Percentiles rank a stretch among this genome's conserved stretches.
Conservation (phyloP, 2,329 filamentous ascomycete species). For the Botrytis fragariae region DNA sequence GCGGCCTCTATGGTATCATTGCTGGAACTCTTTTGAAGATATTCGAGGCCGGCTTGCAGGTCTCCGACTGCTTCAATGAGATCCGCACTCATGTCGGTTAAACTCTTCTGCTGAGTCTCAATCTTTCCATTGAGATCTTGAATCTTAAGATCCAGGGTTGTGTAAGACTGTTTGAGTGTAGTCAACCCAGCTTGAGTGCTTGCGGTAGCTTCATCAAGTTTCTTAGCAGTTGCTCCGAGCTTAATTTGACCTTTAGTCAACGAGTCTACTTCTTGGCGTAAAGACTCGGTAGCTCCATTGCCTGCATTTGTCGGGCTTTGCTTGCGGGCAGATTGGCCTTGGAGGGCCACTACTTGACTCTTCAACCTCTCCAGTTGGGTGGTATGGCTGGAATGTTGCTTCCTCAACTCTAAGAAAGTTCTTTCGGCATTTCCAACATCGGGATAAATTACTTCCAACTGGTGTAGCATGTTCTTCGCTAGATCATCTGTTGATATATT, state of each 20-base stretch:
- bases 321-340: not conserved
- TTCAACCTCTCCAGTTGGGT: not conserved
- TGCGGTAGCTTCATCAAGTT: not conserved
- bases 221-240: not conserved
- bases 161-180: not conserved
- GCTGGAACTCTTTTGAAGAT: not conserved
- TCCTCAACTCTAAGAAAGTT: not conserved
- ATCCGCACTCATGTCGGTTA: not conserved
- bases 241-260: not conserved
- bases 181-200: not conserved
- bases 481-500: slow-evolving; percentile 13
- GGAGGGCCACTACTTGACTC: not conserved
- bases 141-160: not conserved
- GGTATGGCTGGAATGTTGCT: not conserved
- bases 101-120: not conserved
- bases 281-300: slow-evolving; percentile 1
- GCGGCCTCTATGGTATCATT: not conserved
- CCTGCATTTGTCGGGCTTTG: not conserved
- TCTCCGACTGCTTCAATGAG: not conserved
- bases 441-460: slow-evolving; percentile 16
- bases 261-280: slow-evolving; percentile 12
- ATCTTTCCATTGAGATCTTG: not conserved
- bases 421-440: slow-evolving; percentile 3
- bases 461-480: slow-evolving; percentile 13
- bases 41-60: not conserved